Evolutionary conservation across 805 yeast species (phyloP).

Genomic region (Monosporozyma yasuniensis): DNA sequence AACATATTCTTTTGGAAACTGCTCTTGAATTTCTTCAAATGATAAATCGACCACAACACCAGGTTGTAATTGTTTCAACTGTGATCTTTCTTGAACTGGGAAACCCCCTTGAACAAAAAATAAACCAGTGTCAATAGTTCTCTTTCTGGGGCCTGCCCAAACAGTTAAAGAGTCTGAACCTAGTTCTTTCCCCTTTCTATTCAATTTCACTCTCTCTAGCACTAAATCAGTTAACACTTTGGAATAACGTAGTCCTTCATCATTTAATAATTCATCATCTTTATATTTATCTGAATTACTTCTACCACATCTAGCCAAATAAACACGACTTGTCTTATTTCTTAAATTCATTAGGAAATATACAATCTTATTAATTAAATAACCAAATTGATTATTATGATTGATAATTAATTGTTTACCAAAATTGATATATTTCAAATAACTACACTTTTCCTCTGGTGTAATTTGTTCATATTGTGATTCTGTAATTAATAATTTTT

Average conservation of each 20-base stretch:
- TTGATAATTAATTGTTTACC: conserved; percentile 81
- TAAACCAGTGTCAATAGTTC: conserved; percentile 74
- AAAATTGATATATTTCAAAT: conserved; percentile 80
- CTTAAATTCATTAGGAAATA: conserved; percentile 87
- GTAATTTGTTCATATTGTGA: conserved; percentile 68
- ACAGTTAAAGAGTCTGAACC: conserved; percentile 31
- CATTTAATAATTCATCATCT: conserved; percentile 74
- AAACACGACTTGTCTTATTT: conserved; percentile 83
- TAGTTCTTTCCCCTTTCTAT: conserved; percentile 11
- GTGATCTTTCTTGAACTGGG: conserved; percentile 64
- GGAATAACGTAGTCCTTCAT: conserved; percentile 64
- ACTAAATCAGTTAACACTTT: conserved; percentile 53
- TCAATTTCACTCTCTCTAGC: conserved; percentile 25
- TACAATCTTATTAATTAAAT: conserved; percentile 81
- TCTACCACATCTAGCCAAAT: conserved; percentile 74
- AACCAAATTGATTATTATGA: conserved; percentile 77
- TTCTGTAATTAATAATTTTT: conserved; percentile 58
- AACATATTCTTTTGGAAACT: conserved; percentile 62
- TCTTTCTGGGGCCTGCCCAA: conserved; percentile 89
- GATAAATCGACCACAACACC: conserved; percentile 73
- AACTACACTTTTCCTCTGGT: conserved; percentile 48
- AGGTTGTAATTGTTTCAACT: conserved; percentile 80
- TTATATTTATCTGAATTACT: conserved; percentile 44
- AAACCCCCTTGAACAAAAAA: conserved; percentile 57
- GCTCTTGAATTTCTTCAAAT: conserved; percentile 46